Evolutionary conservation across 257 asterid species (phyloP).

Genomic region (Plantago ovata): DNA sequence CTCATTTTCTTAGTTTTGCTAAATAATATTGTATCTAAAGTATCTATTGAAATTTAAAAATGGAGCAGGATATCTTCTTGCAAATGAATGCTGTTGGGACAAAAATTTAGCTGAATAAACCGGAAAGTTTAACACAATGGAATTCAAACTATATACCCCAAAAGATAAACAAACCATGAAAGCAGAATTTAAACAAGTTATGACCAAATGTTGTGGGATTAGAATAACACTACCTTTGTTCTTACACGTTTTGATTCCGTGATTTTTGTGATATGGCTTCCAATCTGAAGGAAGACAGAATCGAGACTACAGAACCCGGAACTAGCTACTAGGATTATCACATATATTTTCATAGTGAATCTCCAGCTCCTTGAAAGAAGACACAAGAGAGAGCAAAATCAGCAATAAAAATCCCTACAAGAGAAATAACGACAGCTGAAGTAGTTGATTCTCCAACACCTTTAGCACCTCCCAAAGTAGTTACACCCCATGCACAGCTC

Average conservation of each 20-base stretch:
- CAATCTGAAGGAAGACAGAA: background rate
- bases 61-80: constrained; percentile 1
- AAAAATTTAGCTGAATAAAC: too few relatives aligned
- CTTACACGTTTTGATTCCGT: background rate
- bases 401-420: too few relatives aligned
- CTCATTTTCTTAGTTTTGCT: too few relatives aligned
- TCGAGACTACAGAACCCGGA: constrained; percentile 5
- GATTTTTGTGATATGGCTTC: background rate
- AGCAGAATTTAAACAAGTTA: background rate
- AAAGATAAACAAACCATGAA: too few relatives aligned
- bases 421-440: constrained; percentile 85
- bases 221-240: background rate
- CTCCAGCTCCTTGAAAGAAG: too few relatives aligned
- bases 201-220: background rate
- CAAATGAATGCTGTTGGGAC: constrained; percentile 25
- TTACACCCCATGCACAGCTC: constrained; percentile 98
- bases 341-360: too few relatives aligned
- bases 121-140: too few relatives aligned
- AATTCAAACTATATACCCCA: too few relatives aligned
- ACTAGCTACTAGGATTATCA: constrained; percentile 26
- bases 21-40: too few relatives aligned
- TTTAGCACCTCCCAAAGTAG: constrained; percentile 93
- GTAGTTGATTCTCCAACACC: constrained; percentile 98
- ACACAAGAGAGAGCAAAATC: too few relatives aligned
- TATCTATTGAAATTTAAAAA: too few relatives aligned